These are phyloP conservation scores for Pseudoturritis turrita DNA, from an alignment of 345 rosid genomes.

Conservation along the genomic window DNA sequence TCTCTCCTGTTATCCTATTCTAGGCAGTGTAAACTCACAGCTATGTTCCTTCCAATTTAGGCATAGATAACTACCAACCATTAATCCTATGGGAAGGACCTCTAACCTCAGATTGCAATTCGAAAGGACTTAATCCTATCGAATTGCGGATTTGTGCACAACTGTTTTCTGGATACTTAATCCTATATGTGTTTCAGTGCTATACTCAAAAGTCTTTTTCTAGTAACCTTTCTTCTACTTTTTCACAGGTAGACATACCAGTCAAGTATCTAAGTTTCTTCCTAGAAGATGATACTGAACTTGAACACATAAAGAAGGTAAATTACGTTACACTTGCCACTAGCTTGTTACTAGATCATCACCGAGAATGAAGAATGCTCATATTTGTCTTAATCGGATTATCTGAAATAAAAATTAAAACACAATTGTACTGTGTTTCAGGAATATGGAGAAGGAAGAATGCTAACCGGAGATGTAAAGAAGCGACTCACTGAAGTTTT, in stretches of 20 bases:
- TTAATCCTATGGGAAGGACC: too few species aligned
- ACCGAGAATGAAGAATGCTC: not conserved
- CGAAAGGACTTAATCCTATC: not conserved
- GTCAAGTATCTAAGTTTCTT: conserved; percentile 74
- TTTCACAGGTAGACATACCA: conserved; percentile 76
- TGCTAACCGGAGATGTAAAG: conserved; percentile 86
- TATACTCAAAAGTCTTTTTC: not conserved
- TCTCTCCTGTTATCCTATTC: not conserved
- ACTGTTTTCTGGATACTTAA: not conserved
- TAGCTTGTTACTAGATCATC: not conserved
- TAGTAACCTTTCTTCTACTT: not conserved
- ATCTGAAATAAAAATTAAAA: not conserved
- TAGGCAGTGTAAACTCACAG: not conserved
- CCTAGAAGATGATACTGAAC: conserved; percentile 80
- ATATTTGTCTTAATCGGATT: not conserved
- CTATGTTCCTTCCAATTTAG: not conserved
- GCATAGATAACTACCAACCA: not conserved
- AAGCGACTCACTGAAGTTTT: conserved; percentile 58
- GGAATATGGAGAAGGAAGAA: conserved; percentile 86
- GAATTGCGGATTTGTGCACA: not conserved
- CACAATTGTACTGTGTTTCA: not conserved
- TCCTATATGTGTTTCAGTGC: not conserved
- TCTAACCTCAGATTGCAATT: not conserved
- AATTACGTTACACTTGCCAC: not conserved
- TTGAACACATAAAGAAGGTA: conserved; percentile 77